Percentiles rank a stretch among this genome's conserved stretches.
phyloP scores from a whole-genome alignment of 345 rosid genomes.

The Salix purpurea region DNA sequence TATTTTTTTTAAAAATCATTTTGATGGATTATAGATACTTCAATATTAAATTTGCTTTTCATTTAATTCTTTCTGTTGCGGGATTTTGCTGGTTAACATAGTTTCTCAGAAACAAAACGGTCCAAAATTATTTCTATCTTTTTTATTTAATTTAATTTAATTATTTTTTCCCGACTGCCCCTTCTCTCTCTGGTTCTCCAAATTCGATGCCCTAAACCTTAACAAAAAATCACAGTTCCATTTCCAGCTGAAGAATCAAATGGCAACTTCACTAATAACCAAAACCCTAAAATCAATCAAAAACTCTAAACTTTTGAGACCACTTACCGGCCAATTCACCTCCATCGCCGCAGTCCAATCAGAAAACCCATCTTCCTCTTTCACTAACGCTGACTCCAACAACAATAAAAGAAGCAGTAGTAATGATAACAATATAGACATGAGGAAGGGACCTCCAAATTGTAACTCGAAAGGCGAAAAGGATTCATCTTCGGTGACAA shows the following conservation, averaged over 20 bases:
- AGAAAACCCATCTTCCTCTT: slow-evolving; percentile 46
- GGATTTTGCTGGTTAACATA: no score
- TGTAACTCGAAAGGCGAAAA: slow-evolving; percentile 19
- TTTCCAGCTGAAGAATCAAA: not conserved
- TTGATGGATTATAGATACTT: no score
- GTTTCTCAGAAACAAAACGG: no score
- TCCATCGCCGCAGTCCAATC: slow-evolving; percentile 38
- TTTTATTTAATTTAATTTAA: no score
- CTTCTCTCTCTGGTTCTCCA: no score
- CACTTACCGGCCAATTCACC: slow-evolving; percentile 30
- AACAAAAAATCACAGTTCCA: not conserved
- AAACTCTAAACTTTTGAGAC: slow-evolving; percentile 13
- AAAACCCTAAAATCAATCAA: slow-evolving; percentile 39
- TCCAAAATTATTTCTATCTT: no score
- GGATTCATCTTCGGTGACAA: slow-evolving; percentile 56
- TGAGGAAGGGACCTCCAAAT: slow-evolving; percentile 35
- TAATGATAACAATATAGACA: slow-evolving; percentile 31
- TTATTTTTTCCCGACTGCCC: no score
- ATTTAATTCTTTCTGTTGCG: no score
- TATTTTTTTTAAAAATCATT: no score
- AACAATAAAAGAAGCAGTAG: not conserved
- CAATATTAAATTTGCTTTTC: no score
- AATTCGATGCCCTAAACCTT: no score
- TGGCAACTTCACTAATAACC: slow-evolving; percentile 41
- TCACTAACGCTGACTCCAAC: slow-evolving; percentile 31